Conservation (phyloP, 1,284 basidiomycete genomes). For the Ustilago curta region DNA sequence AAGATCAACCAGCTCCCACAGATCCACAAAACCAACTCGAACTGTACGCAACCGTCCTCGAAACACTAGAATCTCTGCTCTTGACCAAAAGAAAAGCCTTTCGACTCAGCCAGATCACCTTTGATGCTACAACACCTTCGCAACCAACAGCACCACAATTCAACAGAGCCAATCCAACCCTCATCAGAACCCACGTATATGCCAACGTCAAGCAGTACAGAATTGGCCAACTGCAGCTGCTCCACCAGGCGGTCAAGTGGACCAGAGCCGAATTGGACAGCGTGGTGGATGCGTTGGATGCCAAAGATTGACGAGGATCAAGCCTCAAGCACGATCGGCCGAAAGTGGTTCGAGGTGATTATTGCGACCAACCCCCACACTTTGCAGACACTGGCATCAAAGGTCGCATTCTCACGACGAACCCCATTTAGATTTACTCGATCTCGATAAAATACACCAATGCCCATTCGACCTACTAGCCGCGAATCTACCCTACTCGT, state of each 20-base stretch:
- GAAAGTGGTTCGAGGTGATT: too few relatives aligned
- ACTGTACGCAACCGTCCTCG: background rate
- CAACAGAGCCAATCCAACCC: background rate
- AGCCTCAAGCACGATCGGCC: background rate
- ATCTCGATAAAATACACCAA: background rate
- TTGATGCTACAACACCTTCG: constrained; percentile 6
- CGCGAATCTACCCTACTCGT: background rate
- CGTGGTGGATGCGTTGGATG: constrained; percentile 37
- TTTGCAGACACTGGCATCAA: background rate
- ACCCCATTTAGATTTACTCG: too few relatives aligned
- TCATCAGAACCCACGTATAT: constrained; percentile 8
- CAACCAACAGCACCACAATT: background rate
- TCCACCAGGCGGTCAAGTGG: constrained; percentile 48
- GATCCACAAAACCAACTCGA: constrained; percentile 10
- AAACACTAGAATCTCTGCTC: too few relatives aligned
- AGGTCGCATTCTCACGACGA: too few relatives aligned
- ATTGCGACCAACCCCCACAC: background rate
- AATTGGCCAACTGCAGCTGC: constrained; percentile 29
- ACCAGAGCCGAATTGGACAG: constrained; percentile 28
- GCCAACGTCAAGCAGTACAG: constrained; percentile 34
- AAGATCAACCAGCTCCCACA: background rate
- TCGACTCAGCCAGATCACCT: constrained; percentile 8
- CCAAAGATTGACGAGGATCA: constrained; percentile 1
- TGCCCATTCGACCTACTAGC: background rate
- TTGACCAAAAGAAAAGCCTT: constrained; percentile 40